Evolutionary conservation across 176 grass and related monocot species (phyloP).

Genomic region (Ananas comosus): DNA sequence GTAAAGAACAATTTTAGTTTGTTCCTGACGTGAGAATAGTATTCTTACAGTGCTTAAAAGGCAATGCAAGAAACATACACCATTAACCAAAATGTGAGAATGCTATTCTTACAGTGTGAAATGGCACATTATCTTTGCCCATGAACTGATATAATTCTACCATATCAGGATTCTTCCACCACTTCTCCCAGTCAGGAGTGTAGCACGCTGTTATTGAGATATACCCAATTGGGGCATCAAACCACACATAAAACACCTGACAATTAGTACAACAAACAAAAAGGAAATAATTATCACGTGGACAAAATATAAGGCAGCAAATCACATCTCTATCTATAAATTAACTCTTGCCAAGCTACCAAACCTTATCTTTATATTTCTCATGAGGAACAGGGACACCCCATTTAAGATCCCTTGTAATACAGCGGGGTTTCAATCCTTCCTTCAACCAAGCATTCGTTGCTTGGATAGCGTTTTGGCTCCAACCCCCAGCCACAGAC

Average conservation of each 20-base stretch:
- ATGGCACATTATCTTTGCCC: slow-evolving; percentile 99
- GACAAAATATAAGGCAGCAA: not conserved
- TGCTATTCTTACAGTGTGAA: slow-evolving; percentile 73
- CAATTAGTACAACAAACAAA: slow-evolving; percentile 15
- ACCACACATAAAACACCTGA: slow-evolving; percentile 99
- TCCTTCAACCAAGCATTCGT: slow-evolving; percentile 98
- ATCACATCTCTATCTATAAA: not conserved
- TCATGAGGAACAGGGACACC: slow-evolving; percentile 91
- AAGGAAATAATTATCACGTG: slow-evolving; percentile 10
- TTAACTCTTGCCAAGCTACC: not conserved
- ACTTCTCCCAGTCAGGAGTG: slow-evolving; percentile 98
- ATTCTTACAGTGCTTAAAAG: not conserved
- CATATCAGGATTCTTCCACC: slow-evolving; percentile 95
- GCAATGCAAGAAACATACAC: not conserved
- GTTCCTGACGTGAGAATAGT: too few species aligned
- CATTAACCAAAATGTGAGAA: slow-evolving; percentile 4
- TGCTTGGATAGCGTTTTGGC: slow-evolving; percentile 97
- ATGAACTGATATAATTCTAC: slow-evolving; percentile 98
- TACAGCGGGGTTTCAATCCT: slow-evolving; percentile 83
- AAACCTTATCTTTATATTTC: slow-evolving; percentile 93
- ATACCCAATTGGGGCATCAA: slow-evolving; percentile 98
- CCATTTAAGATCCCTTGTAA: slow-evolving; percentile 99
- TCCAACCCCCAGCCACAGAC: slow-evolving; percentile 84
- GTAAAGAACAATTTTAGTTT: too few species aligned
- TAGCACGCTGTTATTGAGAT: slow-evolving; percentile 91